These are phyloP conservation scores for Cucurbitaria berberidis DNA, from an alignment of 2,329 filamentous ascomycete species.

Conservation along the genomic window DNA sequence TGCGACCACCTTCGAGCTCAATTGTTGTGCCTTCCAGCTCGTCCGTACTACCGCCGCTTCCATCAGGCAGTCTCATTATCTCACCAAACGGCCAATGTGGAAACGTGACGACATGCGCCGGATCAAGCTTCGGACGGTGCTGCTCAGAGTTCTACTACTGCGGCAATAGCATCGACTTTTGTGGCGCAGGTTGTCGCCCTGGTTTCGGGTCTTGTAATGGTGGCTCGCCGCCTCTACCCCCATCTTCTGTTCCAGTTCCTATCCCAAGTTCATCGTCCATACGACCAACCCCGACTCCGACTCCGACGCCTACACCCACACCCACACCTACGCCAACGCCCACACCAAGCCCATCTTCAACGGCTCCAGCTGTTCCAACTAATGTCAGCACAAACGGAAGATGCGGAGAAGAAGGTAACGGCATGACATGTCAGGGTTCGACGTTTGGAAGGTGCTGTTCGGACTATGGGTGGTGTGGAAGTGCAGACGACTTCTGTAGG, in stretches of 20 bases:
- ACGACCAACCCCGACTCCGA: slow-evolving; percentile 13
- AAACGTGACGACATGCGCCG: slow-evolving; percentile 37
- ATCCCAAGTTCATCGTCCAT: slow-evolving; percentile 14
- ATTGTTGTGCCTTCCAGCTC: slow-evolving; percentile 13
- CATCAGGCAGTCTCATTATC: slow-evolving; percentile 30
- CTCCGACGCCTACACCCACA: slow-evolving; percentile 20
- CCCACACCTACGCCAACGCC: slow-evolving; percentile 19
- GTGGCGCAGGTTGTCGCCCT: slow-evolving; percentile 34
- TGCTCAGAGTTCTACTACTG: slow-evolving; percentile 38
- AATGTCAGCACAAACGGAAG: slow-evolving; percentile 34
- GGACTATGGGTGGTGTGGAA: slow-evolving; percentile 36
- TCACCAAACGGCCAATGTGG: slow-evolving; percentile 38
- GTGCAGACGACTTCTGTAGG: slow-evolving; percentile 28
- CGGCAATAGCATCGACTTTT: slow-evolving; percentile 28
- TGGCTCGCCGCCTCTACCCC: slow-evolving; percentile 18
- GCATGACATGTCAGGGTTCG: slow-evolving; percentile 27
- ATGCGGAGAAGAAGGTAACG: slow-evolving; percentile 34
- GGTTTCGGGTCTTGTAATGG: slow-evolving; percentile 33
- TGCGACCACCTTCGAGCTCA: slow-evolving; percentile 13
- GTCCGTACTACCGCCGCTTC: slow-evolving; percentile 26
- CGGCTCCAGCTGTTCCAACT: slow-evolving; percentile 21
- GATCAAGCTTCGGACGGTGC: slow-evolving; percentile 31
- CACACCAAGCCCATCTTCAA: slow-evolving; percentile 13
- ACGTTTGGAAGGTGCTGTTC: slow-evolving; percentile 36
- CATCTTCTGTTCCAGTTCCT: slow-evolving; percentile 10